Evolutionary conservation across 192 early-diverging fungal species (phyloP), one percentile per base, ranked within the genome.

Genomic region (Hyaloraphidium curvatum): DNA sequence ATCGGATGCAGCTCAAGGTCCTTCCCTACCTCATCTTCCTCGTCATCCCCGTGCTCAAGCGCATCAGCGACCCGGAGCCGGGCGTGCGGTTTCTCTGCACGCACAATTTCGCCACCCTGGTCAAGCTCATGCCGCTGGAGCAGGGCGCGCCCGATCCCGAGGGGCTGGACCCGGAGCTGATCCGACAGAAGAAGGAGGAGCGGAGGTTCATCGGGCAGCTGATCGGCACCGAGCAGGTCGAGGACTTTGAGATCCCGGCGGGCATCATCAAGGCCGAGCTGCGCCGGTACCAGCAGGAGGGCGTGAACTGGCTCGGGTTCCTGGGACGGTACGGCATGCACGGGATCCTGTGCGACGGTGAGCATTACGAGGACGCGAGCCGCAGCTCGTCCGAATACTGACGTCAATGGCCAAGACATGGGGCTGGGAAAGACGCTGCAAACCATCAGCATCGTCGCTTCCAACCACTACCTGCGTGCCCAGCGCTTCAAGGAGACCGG

Each of bases 241-340:
- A 92, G 51, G 72, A 77, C n/a, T 93, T 84, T 66, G 56, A 68
- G 17, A 77, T 99, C 22, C 89, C 91, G 0, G 79, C 87, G 29
- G 76, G 68, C n/a, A 52, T 35, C 19, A 84, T 99, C 66, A 88
- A 87, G 29, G 95, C 91, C 0, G 85, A 90, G 54, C 65, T 99
- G 55, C 70, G 95, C 51, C 76, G 79, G 66, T 99, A 99, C 69
- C 95, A 99, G 63, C 89, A 93, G 63, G 95, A 96, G 54, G 95
- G 95, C 40, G 85, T 99, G 29, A 91, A 84, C 71, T 99, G 95
- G 95, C 68, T 99, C 52, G 88, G 89, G 13, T 99, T 99, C 62
- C 71, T 99, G 54, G 91, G 89, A 64, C 80, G 87, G 55, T 99
- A 93, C 59, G 86, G 90, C 55, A 68, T 99, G 22, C 95, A 99